A percentile compares a stretch with the other conserved stretches of the same genome.
Evolutionary conservation across 2,329 filamentous ascomycete genomes (phyloP).

Genomic region (Shiraia sp.): DNA sequence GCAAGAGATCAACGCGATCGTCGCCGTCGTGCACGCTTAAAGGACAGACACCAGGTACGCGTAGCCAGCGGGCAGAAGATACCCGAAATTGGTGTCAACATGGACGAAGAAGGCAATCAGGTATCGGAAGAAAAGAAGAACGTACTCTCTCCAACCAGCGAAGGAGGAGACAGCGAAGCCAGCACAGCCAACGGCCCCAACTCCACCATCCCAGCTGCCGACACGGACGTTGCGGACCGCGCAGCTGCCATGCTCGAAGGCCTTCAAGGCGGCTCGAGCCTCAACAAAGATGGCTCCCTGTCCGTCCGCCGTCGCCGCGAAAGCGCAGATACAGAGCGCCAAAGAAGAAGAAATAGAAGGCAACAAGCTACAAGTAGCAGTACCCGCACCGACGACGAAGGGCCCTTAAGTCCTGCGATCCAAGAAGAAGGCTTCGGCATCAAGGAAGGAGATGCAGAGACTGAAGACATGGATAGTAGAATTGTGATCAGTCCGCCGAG

Average conservation of each 20-base stretch:
- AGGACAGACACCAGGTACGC: slow-evolving; percentile 87
- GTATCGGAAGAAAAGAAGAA: slow-evolving; percentile 56
- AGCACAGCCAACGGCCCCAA: slow-evolving; percentile 27
- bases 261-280: slow-evolving; percentile 66
- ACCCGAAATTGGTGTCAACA: slow-evolving; percentile 69
- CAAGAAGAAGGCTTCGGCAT: slow-evolving; percentile 28
- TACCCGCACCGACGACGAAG: slow-evolving; percentile 35
- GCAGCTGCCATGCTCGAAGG: slow-evolving; percentile 84
- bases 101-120: slow-evolving; percentile 48
- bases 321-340: slow-evolving; percentile 78
- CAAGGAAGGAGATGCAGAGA: slow-evolving; percentile 9
- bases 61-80: slow-evolving; percentile 87
- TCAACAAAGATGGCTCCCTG: slow-evolving; percentile 52
- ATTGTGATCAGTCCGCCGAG: slow-evolving; percentile 43
- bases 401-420: slow-evolving; percentile 41
- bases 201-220: slow-evolving; percentile 45
- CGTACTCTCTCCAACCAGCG: slow-evolving; percentile 56
- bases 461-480: slow-evolving; percentile 22
- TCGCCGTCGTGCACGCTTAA: slow-evolving; percentile 81
- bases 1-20: slow-evolving; percentile 86
- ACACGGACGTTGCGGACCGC: slow-evolving; percentile 76
- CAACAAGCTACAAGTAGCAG: slow-evolving; percentile 35
- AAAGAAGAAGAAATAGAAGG: slow-evolving; percentile 65
- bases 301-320: slow-evolving; percentile 68
- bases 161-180: slow-evolving; percentile 32